Evolutionary conservation across 1,284 basidiomycete genomes (phyloP), one percentile per base, ranked within the genome.

Genomic region (Cryptococcus hybrid): DNA sequence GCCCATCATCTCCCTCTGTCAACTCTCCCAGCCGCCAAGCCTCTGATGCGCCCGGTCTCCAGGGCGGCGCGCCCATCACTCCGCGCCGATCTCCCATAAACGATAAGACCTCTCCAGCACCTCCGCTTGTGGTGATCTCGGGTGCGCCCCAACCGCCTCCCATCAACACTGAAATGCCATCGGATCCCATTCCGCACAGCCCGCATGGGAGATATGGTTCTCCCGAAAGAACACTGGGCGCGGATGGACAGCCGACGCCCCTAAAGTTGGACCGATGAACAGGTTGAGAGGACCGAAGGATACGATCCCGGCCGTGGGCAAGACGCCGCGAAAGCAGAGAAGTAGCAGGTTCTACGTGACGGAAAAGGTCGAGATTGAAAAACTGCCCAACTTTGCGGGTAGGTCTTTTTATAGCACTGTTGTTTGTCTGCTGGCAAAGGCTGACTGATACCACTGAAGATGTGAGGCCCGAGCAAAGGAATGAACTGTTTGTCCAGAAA

Each of bases 261-360:
- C 81, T 30, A 80, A 79, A 65, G 75, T 78, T 7, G 79, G 79
- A 9, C 75, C 79, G 1, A 67, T 80, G 51, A 76, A 73, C 47
- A 71, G 78, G 57, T 67, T 81, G 52, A 72, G 78, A 52, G 70
- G 73, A 7, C 72, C 92, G 54, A 94, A 92, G 79, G 93, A 96
- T 76, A 95, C 92, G 37, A 96, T 97, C 63, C 91, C 92, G 35
- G 90, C 95, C 63, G 88, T 92, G 30, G 91, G 90, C 52, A 95
- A 96, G 75, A 92, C 93, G 36, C 93, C 93, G 13, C 85, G 93
- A 69, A 97, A 97, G 78, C 93, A 97, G 79, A 84, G 93, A 65
- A 94, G 91, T 80, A 93, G 90, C 73, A 86, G 96, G 59, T 98
- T 99, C 75, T 89, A 99, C 59, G 89, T 96, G 60, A 92, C 89